Percentiles rank a stretch among this genome's conserved stretches.
Conservation (phyloP, 169 alveolate species). For the Plasmodium relictum region DNA sequence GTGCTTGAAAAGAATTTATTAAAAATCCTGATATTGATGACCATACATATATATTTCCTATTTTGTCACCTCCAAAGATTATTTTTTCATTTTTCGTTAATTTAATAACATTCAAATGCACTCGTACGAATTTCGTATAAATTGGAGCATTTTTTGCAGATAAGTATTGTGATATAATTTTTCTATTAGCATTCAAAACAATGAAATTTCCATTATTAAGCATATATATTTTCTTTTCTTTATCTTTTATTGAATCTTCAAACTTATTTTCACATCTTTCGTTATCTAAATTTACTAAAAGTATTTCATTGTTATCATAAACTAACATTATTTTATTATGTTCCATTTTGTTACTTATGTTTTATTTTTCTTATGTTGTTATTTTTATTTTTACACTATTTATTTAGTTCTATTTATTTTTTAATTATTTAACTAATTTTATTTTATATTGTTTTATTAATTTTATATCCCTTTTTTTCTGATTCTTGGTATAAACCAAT, state of each 20-base stretch:
- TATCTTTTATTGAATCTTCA: constrained; percentile 51
- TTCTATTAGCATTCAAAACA: constrained; percentile 36
- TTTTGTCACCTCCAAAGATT: constrained; percentile 75
- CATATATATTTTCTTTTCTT: constrained; percentile 48
- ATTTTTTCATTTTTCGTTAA: constrained; percentile 55
- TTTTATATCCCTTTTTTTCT: too few relatives aligned
- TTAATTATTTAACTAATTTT: too few relatives aligned
- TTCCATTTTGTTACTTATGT: constrained; percentile 16
- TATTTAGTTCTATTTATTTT: too few relatives aligned
- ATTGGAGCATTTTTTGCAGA: constrained; percentile 37
- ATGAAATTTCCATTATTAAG: constrained; percentile 69
- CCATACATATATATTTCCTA: constrained; percentile 66
- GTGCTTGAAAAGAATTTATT: constrained; percentile 74
- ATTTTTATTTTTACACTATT: too few relatives aligned
- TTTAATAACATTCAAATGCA: constrained; percentile 51
- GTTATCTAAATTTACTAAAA: constrained; percentile 50
- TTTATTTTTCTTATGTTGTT: too few relatives aligned
- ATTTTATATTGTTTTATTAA: too few relatives aligned
- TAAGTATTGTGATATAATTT: constrained; percentile 49
- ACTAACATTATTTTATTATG: constrained; percentile 42
- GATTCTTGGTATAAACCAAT: too few relatives aligned
- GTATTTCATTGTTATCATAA: constrained; percentile 63
- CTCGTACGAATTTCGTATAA: constrained; percentile 48
- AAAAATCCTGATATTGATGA: constrained; percentile 56
- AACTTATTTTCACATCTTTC: constrained; percentile 69